Base-by-base conservation (phyloP, 768 basidiomycete genomes). In the Naematelia aurantialba region DNA sequence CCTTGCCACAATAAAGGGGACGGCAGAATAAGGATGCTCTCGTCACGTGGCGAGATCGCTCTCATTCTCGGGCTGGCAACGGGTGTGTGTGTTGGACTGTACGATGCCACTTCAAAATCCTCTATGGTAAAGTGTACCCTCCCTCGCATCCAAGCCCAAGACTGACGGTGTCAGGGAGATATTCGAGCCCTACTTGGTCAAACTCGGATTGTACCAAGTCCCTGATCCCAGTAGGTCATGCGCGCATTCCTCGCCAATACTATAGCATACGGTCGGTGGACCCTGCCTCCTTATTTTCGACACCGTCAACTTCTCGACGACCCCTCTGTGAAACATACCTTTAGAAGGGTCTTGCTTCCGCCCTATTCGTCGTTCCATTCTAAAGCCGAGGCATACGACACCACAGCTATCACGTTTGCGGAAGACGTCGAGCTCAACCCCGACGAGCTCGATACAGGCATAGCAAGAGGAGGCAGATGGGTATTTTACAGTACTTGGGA, bases 401-500 rank as follows among this genome's bases (percentile, higher is more conserved):
- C 63, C 2, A 67, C 69, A 19, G 69, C 76, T 26, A 66, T 74
- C 31, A 66, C 64, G 25, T 60, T 66, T 52, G 63, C 76, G 11
- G 74, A 78, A 45, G 66, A 76, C 44, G 76, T 78, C 5, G 30
- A 67, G 22, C 61, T 77, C 4, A 64, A 58, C 1, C 46, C 55
- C 26, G 68, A 76, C 10, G 78, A 78, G 62, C 56, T 79, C 12
- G 52, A 45, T 1, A 31, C 44, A 12, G 70, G 73, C 14, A 45
- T 64, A 1, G 49, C 49, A 21, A 57, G 59, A 49, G 67, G 68
- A 2, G 72, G 74, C 13, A 47, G 76, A 51, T 79, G 78, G 78
- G 52, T 79, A 29, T 68, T 52, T 52, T 79, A 79, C 61, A 77
- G 73, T 58, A 65, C 63, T 14, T 78, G 73, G 74, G 70, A 77